Conservation (phyloP, 441 rosid species). For the Dalechampia spathulata region DNA sequence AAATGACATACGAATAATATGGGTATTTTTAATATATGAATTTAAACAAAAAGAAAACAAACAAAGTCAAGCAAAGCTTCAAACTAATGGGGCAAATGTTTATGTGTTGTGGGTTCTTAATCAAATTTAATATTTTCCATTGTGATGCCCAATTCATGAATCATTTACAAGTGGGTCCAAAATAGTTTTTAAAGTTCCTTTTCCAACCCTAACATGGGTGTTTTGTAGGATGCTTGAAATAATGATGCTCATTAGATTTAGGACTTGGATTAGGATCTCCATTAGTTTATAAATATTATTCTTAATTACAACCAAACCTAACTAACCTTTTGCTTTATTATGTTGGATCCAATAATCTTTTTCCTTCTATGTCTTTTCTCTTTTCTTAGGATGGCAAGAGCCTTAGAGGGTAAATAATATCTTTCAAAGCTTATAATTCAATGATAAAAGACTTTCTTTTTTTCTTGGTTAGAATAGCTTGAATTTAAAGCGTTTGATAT, state of each 20-base stretch:
- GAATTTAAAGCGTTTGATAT: too few species aligned
- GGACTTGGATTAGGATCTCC: constrained; percentile 29
- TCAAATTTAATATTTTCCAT: neutral
- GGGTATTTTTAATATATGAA: too few species aligned
- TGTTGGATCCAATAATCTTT: constrained; percentile 47
- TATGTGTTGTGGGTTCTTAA: too few species aligned
- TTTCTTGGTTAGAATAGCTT: too few species aligned
- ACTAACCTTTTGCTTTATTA: constrained; percentile 30
- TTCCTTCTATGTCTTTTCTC: constrained; percentile 13
- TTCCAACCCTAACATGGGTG: constrained; percentile 14
- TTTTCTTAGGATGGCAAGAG: constrained; percentile 14
- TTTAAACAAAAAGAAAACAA: too few species aligned
- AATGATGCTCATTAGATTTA: constrained; percentile 30
- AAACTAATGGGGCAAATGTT: too few species aligned
- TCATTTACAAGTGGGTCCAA: constrained; percentile 15
- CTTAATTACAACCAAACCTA: constrained; percentile 22
- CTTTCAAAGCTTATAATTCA: too few species aligned
- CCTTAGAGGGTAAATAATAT: constrained; percentile 8
- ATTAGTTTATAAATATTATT: constrained; percentile 8
- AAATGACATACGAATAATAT: neutral
- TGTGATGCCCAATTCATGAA: constrained; percentile 14
- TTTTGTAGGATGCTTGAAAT: constrained; percentile 19
- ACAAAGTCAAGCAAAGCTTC: neutral
- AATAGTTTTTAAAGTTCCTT: too few species aligned
- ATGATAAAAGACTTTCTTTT: too few species aligned